A percentile compares a stretch with the other conserved stretches of the same genome.
These are phyloP conservation scores for Saccharomycopsis sp. DNA, from an alignment of 805 yeast species.

Conservation along the genomic window DNA sequence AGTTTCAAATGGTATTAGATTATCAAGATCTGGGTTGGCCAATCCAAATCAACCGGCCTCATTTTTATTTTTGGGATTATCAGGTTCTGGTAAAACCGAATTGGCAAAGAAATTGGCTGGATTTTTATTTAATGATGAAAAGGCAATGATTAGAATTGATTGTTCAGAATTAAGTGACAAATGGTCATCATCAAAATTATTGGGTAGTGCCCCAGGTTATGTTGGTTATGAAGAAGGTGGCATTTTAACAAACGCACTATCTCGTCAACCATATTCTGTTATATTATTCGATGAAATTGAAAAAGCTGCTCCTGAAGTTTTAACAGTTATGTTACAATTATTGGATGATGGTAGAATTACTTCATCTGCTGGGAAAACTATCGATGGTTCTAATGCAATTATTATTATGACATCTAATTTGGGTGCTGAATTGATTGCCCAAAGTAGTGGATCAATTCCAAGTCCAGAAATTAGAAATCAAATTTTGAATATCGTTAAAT, in stretches of 20 bases:
- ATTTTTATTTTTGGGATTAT: slow-evolving; percentile 86
- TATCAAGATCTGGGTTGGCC: slow-evolving; percentile 88
- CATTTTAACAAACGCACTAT: slow-evolving; percentile 82
- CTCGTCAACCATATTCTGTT: slow-evolving; percentile 93
- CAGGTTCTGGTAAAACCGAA: slow-evolving; percentile 98
- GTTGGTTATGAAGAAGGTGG: slow-evolving; percentile 99
- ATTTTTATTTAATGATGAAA: slow-evolving; percentile 91
- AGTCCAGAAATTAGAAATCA: slow-evolving; percentile 61
- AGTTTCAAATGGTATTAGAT: slow-evolving; percentile 89
- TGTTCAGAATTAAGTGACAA: slow-evolving; percentile 95
- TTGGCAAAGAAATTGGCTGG: slow-evolving; percentile 95
- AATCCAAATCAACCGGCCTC: slow-evolving; percentile 97
- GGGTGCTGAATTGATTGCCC: slow-evolving; percentile 85
- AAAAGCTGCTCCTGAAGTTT: slow-evolving; percentile 96
- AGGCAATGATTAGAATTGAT: slow-evolving; percentile 95
- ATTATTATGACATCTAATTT: slow-evolving; percentile 95
- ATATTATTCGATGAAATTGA: slow-evolving; percentile 95
- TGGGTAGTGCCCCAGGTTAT: slow-evolving; percentile 97
- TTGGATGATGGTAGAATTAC: slow-evolving; percentile 96
- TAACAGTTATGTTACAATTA: slow-evolving; percentile 85
- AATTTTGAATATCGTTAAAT: slow-evolving; percentile 78
- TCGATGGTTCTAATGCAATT: slow-evolving; percentile 88
- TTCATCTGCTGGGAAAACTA: slow-evolving; percentile 87
- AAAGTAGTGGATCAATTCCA: slow-evolving; percentile 56
- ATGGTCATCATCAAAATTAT: slow-evolving; percentile 87